phyloP scores from a whole-genome alignment of 805 yeast species.

The Starmerella scarabaei region DNA sequence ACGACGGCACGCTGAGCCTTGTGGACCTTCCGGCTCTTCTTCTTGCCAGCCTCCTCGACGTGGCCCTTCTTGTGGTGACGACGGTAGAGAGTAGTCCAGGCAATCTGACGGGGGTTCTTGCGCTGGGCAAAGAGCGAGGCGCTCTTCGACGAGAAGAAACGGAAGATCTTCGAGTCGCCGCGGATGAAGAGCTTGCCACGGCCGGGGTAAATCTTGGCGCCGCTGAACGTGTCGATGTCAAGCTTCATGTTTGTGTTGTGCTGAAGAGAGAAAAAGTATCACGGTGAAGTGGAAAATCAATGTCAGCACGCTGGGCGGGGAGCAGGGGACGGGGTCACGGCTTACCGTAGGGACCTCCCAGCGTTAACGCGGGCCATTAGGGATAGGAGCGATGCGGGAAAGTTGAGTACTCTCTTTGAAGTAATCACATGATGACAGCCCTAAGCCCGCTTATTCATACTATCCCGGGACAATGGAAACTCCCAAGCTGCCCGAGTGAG shows the following conservation, averaged over 20 bases:
- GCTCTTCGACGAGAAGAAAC: slow-evolving; percentile 96
- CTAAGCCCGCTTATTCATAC: slow-evolving; percentile 8
- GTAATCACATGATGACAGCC: slow-evolving; percentile 2
- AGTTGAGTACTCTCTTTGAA: no score
- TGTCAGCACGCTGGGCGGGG: slow-evolving; percentile 2
- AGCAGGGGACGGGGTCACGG: slow-evolving; percentile 1
- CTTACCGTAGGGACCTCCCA: no score
- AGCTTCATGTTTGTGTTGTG: slow-evolving; percentile 63
- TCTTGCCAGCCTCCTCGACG: slow-evolving; percentile 95
- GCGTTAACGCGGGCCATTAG: no score
- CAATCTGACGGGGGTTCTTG: slow-evolving; percentile 99
- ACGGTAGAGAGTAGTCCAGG: slow-evolving; percentile 99
- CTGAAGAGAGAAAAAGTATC: slow-evolving; percentile 1
- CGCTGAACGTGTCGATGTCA: slow-evolving; percentile 99
- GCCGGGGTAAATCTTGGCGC: slow-evolving; percentile 99
- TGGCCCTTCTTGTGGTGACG: slow-evolving; percentile 99
- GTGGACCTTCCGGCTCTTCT: slow-evolving; percentile 93
- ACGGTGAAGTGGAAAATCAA: slow-evolving; percentile 4
- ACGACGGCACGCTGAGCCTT: slow-evolving; percentile 98
- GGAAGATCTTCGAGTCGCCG: slow-evolving; percentile 99
- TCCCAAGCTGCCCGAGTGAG: neutral
- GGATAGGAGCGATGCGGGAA: neutral
- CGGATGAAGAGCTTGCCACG: slow-evolving; percentile 97
- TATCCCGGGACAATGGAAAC: neutral
- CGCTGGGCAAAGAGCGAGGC: slow-evolving; percentile 98